Base-by-base conservation (phyloP, 2,329 filamentous ascomycete species). In the Alternaria postmessia region DNA sequence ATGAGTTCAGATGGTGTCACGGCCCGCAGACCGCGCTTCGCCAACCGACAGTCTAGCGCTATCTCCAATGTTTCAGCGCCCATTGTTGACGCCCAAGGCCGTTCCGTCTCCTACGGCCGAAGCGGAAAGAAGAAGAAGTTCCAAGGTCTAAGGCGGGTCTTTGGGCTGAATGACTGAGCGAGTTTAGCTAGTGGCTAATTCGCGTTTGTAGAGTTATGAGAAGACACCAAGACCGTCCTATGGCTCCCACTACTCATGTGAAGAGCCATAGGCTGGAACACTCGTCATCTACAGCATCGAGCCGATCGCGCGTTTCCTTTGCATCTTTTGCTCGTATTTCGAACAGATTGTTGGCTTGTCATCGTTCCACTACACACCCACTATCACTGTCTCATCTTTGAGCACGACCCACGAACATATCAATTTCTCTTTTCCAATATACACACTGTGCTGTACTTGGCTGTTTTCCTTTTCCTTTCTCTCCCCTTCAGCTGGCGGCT, bases 61-160 rank as follows among this genome's bases (percentile, higher is more conserved):
- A 39, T 66, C 12, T 70, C 68, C 18, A 63, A 61, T 22, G 58
- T 46, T 0, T 74, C 69, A 36, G 77, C 74, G 6, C 74, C 73
- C 7, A 51, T 63, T 14, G 66, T 66, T 2, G 66, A 66, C 48
- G 59, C 58, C 22, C 51, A 66, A 24, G 68, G 66, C 34, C 63
- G 65, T 5, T 58, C 63, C 3, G 68, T 72, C 11, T 68, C 68
- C n/a, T 72, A 67, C 28, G 70, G 74, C 14, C 62, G 76, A 52
- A 78, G 75, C 6, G 70, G 70, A 18, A 83, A 81, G 75, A 86
- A 85, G 80, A 92, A 91, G 84, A 91, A 89, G 78, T 92, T 92
- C 76, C 84, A 84, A 42, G 80, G 82, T 55, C 77, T 92, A 73
- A 86, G 90, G 74, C 86, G 83, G 75, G 89, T 90, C 75, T 90